phyloP scores from a whole-genome alignment of 306 rosid species.

The Glycyrrhiza uralensis region DNA sequence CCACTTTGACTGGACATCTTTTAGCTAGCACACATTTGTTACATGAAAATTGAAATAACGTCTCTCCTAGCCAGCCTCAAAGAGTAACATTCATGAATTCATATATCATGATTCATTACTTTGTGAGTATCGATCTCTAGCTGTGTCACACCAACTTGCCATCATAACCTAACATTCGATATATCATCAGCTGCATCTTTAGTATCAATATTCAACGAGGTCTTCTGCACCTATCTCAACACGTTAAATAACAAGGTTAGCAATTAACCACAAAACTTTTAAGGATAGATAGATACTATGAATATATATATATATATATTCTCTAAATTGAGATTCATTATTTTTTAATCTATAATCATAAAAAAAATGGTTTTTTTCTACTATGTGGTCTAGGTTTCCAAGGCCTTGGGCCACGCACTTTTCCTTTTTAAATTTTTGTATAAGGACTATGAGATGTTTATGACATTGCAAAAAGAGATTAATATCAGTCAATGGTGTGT shows the following conservation, averaged over 20 bases:
- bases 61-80: not conserved
- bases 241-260: not conserved
- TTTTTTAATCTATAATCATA: too few species aligned
- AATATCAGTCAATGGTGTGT: too few species aligned
- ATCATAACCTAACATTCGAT: not conserved
- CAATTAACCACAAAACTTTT: not conserved
- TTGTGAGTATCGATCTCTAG: not conserved
- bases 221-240: not conserved
- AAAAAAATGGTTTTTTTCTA: too few species aligned
- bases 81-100: not conserved
- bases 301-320: too few species aligned
- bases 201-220: not conserved
- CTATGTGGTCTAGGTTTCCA: too few species aligned
- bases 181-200: not conserved
- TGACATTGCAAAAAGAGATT: too few species aligned
- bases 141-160: not conserved
- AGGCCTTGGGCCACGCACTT: too few species aligned
- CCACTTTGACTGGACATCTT: slow-evolving; percentile 9
- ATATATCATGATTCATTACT: not conserved
- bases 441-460: too few species aligned
- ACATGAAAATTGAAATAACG: not conserved
- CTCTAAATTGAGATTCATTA: too few species aligned
- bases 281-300: not conserved
- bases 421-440: too few species aligned
- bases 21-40: not conserved